These are phyloP conservation scores for Ensete glaucum DNA, from an alignment of 176 grass and related monocot species.

Conservation along the genomic window DNA sequence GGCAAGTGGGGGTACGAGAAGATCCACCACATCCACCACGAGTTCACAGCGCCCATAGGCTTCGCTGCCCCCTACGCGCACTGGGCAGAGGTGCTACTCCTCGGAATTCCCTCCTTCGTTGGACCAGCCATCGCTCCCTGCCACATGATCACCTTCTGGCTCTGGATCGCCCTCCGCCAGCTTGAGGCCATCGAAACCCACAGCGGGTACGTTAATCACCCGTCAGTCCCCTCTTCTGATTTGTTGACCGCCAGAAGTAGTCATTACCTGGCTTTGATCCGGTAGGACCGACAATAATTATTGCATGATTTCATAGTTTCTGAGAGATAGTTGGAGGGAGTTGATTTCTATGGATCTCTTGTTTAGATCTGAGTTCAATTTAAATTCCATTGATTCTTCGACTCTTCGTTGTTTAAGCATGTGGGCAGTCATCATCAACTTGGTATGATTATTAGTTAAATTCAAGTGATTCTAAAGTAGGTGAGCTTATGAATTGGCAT, in stretches of 20 bases:
- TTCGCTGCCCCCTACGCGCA: conserved; percentile 87
- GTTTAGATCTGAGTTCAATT: not conserved
- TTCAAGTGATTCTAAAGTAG: no score
- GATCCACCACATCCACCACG: conserved; percentile 79
- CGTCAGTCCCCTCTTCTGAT: not conserved
- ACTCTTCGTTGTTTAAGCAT: not conserved
- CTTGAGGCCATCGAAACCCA: conserved; percentile 87
- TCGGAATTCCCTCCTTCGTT: conserved; percentile 65
- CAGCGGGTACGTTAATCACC: conserved; percentile 51
- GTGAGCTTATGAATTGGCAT: no score
- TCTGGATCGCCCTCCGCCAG: conserved; percentile 87
- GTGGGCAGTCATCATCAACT: not conserved
- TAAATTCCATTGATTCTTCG: not conserved
- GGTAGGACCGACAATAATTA: not conserved
- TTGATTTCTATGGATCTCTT: not conserved
- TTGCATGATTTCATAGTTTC: not conserved
- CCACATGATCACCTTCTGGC: conserved; percentile 92
- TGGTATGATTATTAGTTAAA: not conserved
- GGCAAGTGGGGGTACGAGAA: conserved; percentile 83
- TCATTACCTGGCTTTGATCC: not conserved
- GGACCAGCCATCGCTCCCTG: conserved; percentile 66
- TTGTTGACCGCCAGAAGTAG: no score
- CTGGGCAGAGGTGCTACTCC: conserved; percentile 82
- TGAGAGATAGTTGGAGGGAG: not conserved
- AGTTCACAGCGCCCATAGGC: conserved; percentile 79